Base-by-base conservation (phyloP, 2,329 filamentous ascomycete species). In the Aspergillus tubingensis region DNA sequence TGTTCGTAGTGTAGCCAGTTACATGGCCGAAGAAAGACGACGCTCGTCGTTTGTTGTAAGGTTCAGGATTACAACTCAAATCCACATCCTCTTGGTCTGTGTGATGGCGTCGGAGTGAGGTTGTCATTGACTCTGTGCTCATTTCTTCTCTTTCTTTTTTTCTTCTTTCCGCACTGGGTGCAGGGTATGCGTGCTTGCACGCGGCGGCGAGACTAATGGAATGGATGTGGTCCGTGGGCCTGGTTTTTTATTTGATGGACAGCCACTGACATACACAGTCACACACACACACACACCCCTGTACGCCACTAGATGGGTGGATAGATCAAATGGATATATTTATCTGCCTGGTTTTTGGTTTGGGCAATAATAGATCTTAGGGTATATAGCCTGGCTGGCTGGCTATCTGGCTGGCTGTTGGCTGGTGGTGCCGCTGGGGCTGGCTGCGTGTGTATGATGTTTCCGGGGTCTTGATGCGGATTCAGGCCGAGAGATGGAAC, bases 61-160 rank as follows among this genome's bases (percentile, higher is more conserved):
- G 23, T 27, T 19, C 47, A 19, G 41, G 41, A 44, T 36, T 36
- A 36, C 8, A 21, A 36, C 8, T 13, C 19, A 44, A 13, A 44
- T 50, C 47, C 27, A 44, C 11, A 23, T 50, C 47, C 27, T 32
- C 21, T 13, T 39, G 32, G 17, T 32, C 21, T 25, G 19, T 6
- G 8, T 32, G 36, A 25, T 36, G 25, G 39, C 44, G 25, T 23
- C 21, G 53, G n/a, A 25, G 32, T 5, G 53, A 36, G 25, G 41
- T 47, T 47, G 39, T 11, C 53, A 47, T 55, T 55, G 53, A 55
- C 39, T 44, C 53, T 19, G 53, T 13, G 41, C 25, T 27, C 39
- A 47, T 55, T 44, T 36, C 32, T 13, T 13, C 30, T 36, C 30
- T 36, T 6, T 36, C 32, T 11, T 11, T 36, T 27, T 25, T 25